Conservation (phyloP, 129 eudicot species). For the Gnaphalium uliginosum region DNA sequence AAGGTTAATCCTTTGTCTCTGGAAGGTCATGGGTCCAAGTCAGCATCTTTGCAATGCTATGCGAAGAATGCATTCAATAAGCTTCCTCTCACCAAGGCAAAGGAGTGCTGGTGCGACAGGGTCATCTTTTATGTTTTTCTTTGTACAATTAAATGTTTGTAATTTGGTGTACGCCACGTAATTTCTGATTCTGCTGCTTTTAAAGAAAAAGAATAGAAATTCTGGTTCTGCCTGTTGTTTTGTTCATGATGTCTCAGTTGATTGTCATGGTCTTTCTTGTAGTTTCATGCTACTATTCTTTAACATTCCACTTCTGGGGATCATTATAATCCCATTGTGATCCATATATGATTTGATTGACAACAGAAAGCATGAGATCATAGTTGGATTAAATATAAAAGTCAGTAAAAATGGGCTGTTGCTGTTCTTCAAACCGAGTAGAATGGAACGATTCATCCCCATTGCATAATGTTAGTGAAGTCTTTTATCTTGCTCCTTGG, state of each 20-base stretch:
- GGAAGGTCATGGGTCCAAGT: slow-evolving; percentile 7
- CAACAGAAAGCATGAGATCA: slow-evolving; percentile 42
- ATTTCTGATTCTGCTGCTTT: not conserved
- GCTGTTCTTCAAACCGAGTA: slow-evolving; percentile 57
- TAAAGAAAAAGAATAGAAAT: not conserved
- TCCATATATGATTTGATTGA: slow-evolving; percentile 27
- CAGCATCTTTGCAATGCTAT: slow-evolving; percentile 12
- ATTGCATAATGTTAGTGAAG: slow-evolving; percentile 71
- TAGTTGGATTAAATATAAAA: slow-evolving; percentile 39
- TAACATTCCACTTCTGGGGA: not conserved
- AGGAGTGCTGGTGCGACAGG: not conserved
- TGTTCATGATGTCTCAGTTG: slow-evolving; percentile 13
- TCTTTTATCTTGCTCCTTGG: slow-evolving; percentile 11
- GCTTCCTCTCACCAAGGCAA: slow-evolving; percentile 2
- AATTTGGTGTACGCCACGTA: not conserved
- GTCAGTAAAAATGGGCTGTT: slow-evolving; percentile 73
- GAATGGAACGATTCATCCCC: slow-evolving; percentile 52
- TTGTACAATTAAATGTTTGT: not conserved
- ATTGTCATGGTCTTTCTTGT: slow-evolving; percentile 5
- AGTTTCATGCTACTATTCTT: not conserved
- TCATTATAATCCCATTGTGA: slow-evolving; percentile 9
- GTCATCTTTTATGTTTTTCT: not conserved
- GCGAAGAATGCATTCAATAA: not conserved
- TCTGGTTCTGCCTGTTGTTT: not conserved
- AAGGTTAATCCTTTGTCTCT: slow-evolving; percentile 18